Conservation (phyloP, 345 rosid genomes). For the Rhodamnia rubescens region DNA sequence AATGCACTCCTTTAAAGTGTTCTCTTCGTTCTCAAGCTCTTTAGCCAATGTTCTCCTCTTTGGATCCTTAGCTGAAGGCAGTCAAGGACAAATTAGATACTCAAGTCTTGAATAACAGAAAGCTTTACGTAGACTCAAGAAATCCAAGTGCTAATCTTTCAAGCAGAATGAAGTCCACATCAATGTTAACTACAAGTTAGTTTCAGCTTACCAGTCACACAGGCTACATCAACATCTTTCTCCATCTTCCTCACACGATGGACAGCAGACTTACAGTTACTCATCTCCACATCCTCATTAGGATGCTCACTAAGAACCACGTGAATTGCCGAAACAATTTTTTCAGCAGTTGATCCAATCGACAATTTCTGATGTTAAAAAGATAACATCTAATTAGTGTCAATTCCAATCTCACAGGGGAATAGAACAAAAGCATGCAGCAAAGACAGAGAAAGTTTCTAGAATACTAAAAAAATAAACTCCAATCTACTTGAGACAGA, state of each 20-base stretch:
- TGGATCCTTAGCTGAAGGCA: slow-evolving; percentile 44
- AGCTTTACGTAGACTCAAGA: accelerated
- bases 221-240: slow-evolving; percentile 57
- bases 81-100: not conserved
- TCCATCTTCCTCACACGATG: slow-evolving; percentile 74
- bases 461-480: accelerated
- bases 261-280: slow-evolving; percentile 61
- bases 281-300: slow-evolving; percentile 82
- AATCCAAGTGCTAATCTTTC: accelerated
- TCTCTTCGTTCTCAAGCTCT: slow-evolving; percentile 71
- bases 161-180: not conserved
- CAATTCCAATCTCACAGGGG: accelerated
- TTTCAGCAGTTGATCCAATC: slow-evolving; percentile 74
- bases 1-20: slow-evolving; percentile 50
- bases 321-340: slow-evolving; percentile 84
- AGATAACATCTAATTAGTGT: not conserved
- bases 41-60: slow-evolving; percentile 50
- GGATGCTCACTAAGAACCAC: slow-evolving; percentile 54
- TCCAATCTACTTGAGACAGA: not conserved
- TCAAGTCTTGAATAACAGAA: not conserved
- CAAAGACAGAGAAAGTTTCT: accelerated
- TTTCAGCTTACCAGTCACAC: slow-evolving; percentile 35
- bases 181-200: not conserved
- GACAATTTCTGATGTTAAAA: slow-evolving; percentile 48
- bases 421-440: not conserved